phyloP scores from a whole-genome alignment of 257 asterid species.

The Solanum clarkiae region DNA sequence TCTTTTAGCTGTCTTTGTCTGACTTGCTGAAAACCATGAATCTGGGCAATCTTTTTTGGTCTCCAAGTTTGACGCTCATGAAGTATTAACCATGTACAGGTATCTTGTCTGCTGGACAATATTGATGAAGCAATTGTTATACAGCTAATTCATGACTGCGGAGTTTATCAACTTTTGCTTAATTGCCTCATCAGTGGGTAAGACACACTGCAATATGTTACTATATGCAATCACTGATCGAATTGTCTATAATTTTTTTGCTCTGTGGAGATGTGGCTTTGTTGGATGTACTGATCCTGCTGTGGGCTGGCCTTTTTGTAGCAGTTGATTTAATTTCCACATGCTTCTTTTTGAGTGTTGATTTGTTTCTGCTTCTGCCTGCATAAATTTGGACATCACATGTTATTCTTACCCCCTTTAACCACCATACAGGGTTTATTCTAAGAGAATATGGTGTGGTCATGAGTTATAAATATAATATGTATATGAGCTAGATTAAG shows the following conservation, averaged over 20 bases:
- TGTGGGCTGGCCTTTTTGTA: neutral
- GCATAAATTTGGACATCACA: neutral
- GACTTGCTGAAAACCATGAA: neutral
- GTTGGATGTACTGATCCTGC: neutral
- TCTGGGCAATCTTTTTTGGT: neutral
- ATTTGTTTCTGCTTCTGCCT: neutral
- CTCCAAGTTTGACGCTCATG: neutral
- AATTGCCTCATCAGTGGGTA: conserved; percentile 85
- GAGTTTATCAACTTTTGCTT: conserved; percentile 64
- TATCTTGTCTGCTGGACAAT: conserved; percentile 53
- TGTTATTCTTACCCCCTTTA: neutral
- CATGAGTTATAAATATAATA: neutral
- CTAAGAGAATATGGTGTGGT: neutral
- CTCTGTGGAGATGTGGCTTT: neutral
- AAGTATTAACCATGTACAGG: conserved; percentile 29
- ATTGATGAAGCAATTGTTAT: conserved; percentile 41
- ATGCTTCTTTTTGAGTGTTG: neutral
- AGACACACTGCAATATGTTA: conserved; percentile 3
- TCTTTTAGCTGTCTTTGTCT: neutral
- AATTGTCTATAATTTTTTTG: neutral
- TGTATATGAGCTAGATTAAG: neutral
- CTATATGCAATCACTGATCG: neutral
- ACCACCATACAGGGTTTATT: neutral
- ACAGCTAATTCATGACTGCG: conserved; percentile 40
- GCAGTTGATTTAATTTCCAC: neutral